phyloP scores from a whole-genome alignment of 352 stramenopile genomes.

The Phytophthora cactorum region DNA sequence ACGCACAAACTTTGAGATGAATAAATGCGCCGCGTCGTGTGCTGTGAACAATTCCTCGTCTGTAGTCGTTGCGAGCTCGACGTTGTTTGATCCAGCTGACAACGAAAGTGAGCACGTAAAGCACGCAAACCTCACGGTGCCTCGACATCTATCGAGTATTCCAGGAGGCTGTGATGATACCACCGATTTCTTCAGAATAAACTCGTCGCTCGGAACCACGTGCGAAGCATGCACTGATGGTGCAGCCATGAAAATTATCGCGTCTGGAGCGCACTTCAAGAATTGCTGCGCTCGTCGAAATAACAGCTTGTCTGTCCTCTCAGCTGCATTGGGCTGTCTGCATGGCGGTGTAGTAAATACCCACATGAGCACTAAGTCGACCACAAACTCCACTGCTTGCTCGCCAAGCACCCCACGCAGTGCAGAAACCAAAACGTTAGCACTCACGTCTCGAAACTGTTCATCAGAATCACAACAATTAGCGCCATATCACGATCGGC shows the following conservation, averaged over 20 bases:
- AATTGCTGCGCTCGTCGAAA: conserved; percentile 42
- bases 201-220: conserved; percentile 46
- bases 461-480: conserved; percentile 1
- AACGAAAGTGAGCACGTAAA: conserved; percentile 47
- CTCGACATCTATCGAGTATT: conserved; percentile 20
- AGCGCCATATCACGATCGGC: background rate
- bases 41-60: conserved; percentile 36
- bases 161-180: conserved; percentile 48
- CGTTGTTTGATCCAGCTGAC: conserved; percentile 40
- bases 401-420: conserved; percentile 47
- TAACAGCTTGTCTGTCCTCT: conserved; percentile 18
- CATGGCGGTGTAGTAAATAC: conserved; percentile 36
- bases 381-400: conserved; percentile 35
- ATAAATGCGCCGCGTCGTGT: conserved; percentile 28
- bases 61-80: conserved; percentile 35
- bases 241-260: conserved; percentile 47
- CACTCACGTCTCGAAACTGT: conserved; percentile 38
- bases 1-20: conserved; percentile 39
- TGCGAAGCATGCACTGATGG: conserved; percentile 40
- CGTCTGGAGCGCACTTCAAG: conserved; percentile 37
- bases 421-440: conserved; percentile 44
- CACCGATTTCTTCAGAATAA: conserved; percentile 64
- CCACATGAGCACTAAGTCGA: conserved; percentile 57
- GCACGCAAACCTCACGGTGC: conserved; percentile 46
- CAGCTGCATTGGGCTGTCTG: background rate